Conservation (phyloP, 2,329 filamentous ascomycete genomes). For the Ophioceras dolichostomum region DNA sequence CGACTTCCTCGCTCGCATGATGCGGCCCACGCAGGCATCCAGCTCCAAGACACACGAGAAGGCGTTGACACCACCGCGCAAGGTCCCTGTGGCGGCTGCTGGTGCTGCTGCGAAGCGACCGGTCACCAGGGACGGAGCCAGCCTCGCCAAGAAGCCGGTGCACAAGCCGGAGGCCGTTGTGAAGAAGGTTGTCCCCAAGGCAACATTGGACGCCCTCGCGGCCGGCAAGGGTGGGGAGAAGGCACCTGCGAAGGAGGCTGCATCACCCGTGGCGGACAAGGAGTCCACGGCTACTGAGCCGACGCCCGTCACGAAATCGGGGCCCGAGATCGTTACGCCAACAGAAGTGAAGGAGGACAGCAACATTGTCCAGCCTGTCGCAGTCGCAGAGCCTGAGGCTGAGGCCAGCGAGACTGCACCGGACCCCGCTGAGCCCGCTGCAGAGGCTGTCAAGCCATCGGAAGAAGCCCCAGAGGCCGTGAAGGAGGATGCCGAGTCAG, state of each 20-base stretch:
- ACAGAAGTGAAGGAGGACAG: too few relatives aligned
- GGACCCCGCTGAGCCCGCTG: background rate
- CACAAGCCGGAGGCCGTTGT: conserved; percentile 4
- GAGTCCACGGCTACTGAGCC: conserved; percentile 16
- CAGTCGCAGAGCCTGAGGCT: conserved; percentile 5
- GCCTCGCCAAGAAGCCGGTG: conserved; percentile 10
- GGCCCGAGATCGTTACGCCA: conserved; percentile 13
- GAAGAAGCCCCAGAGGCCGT: background rate
- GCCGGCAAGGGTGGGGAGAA: conserved; percentile 4
- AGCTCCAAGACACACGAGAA: conserved; percentile 58
- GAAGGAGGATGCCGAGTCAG: background rate
- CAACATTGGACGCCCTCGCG: background rate
- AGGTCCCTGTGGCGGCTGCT: too few relatives aligned
- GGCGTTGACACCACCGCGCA: conserved; percentile 35
- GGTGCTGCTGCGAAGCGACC: conserved; percentile 3
- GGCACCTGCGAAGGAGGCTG: background rate
- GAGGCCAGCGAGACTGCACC: background rate
- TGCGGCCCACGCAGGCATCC: conserved; percentile 60
- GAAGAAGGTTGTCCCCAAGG: conserved; percentile 6
- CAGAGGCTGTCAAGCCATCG: background rate
- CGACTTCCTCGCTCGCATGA: conserved; percentile 69
- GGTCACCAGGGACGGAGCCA: background rate
- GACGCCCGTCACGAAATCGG: conserved; percentile 15
- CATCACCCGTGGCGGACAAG: too few relatives aligned
- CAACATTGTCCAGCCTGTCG: too few relatives aligned